Base-by-base conservation (phyloP, 257 asterid species). In the Nicotiana tabacum region DNA sequence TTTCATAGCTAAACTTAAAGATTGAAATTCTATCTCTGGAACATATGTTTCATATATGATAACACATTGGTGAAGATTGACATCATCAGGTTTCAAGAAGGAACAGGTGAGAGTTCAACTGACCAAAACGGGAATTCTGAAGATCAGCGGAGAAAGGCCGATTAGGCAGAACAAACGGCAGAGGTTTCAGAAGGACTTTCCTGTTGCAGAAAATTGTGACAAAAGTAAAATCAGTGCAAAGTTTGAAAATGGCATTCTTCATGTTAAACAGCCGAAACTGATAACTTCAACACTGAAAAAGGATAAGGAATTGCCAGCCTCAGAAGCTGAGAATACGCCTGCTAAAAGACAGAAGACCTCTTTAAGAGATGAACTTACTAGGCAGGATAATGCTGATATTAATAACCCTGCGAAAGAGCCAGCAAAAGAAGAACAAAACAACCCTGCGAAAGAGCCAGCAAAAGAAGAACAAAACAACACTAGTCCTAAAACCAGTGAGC, bases 71-170 rank as follows among this genome's bases (percentile, higher is more conserved):
- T 35, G 6, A 4, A 37, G 43, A 37, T 37, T 37, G 43, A 37
- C 1, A 37, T 37, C 43, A 37, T 37, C 91, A 94, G 98, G 88
- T 37, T 94, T 90, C 86, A 83, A 51, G 18, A 91, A 85, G 78
- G 98, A 92, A 13, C 88, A 92, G 43, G 35, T 94, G 58, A 89
- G 84, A 76, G 93, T 90, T 70, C 96, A 92, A 37, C 43, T 37
- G 8, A 37, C 43, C 2, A 37, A 0, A 37, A 37, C 43, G 2
- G 43, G 43, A 37, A 6, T 37, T 37, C 43, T 37, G 43, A 37
- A 37, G 9, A 37, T 37, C 9, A 37, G 9, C 9, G 43, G 43
- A 37, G 2, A 37, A 37, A 37, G 9, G 43, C 43, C 9, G 7
- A 37, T 37, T 37, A 9, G 43, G 43, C 43, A 37, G 2, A 37